Percentiles rank a stretch among this genome's conserved stretches.
phyloP scores from a whole-genome alignment of 257 asterid species.

The Mitragyna speciosa region DNA sequence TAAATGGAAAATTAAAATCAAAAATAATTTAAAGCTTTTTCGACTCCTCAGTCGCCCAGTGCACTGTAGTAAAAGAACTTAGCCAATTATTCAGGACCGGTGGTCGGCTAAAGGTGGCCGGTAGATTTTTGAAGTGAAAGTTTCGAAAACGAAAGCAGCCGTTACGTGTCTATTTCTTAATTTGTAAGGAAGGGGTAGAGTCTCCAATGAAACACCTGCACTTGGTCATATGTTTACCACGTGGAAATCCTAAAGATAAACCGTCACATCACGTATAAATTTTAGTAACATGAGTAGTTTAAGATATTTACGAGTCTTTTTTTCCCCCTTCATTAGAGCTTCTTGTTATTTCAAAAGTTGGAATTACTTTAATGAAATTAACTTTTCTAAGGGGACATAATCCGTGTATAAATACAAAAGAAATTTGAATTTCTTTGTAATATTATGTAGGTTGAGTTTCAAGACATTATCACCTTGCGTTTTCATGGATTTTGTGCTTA shows the following conservation, averaged over 20 bases:
- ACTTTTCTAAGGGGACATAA: too few species aligned
- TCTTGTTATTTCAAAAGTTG: neutral
- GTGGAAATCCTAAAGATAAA: slow-evolving; percentile 4
- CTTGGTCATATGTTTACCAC: slow-evolving; percentile 25
- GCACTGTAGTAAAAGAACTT: too few species aligned
- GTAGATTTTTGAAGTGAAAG: slow-evolving; percentile 1
- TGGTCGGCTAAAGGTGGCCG: slow-evolving; percentile 12
- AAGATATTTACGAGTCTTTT: neutral
- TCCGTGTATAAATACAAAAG: too few species aligned
- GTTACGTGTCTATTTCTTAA: slow-evolving; percentile 55
- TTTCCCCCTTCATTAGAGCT: too few species aligned
- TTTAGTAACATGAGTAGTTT: neutral
- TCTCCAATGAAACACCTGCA: slow-evolving; percentile 3
- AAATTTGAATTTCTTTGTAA: too few species aligned
- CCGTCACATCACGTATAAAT: neutral
- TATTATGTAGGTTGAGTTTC: too few species aligned
- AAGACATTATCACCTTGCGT: too few species aligned
- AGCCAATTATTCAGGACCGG: neutral
- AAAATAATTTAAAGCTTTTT: too few species aligned
- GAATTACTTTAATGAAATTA: neutral
- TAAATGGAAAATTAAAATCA: too few species aligned
- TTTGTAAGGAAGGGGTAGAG: slow-evolving; percentile 37
- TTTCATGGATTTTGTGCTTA: too few species aligned
- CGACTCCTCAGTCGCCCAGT: too few species aligned
- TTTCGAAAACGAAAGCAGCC: slow-evolving; percentile 12